phyloP scores from a whole-genome alignment of 2,329 filamentous ascomycete genomes.

The Colletotrichum sp. region DNA sequence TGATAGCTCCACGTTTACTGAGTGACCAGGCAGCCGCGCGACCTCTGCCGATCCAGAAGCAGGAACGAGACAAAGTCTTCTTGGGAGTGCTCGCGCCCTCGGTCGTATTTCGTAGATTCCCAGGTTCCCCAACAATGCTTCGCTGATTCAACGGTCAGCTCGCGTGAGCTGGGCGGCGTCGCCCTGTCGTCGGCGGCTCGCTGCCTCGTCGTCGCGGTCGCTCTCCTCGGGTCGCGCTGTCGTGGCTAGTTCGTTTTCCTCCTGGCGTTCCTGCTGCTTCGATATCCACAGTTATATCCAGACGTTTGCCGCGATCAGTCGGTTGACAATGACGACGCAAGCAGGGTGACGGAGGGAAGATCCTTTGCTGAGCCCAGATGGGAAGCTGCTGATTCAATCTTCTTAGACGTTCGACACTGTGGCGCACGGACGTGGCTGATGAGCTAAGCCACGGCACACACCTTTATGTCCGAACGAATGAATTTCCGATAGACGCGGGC shows the following conservation, averaged over 20 bases:
- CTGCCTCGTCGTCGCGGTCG: neutral
- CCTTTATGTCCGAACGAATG: neutral
- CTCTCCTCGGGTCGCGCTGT: neutral
- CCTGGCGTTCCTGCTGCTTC: neutral
- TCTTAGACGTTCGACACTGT: neutral
- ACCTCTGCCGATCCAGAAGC: neutral
- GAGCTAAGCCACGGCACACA: neutral
- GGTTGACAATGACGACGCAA: neutral
- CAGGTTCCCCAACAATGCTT: neutral
- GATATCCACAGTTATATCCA: neutral
- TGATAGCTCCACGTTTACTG: neutral
- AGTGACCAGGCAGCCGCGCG: neutral
- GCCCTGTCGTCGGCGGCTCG: neutral
- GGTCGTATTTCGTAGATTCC: neutral
- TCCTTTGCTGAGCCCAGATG: neutral
- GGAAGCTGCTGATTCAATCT: constrained; percentile 6
- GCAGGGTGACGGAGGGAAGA: neutral
- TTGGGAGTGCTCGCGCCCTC: neutral
- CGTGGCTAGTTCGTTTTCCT: neutral
- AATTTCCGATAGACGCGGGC: neutral
- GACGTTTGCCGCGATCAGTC: neutral
- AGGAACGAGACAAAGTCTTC: neutral
- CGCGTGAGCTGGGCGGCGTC: neutral
- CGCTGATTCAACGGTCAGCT: neutral
- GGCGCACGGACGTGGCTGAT: constrained; percentile 6